Evolutionary conservation across 1,139 yeast genomes (phyloP), one percentile per base, ranked within the genome.

Genomic region (Nakaseomyces glabratus): DNA sequence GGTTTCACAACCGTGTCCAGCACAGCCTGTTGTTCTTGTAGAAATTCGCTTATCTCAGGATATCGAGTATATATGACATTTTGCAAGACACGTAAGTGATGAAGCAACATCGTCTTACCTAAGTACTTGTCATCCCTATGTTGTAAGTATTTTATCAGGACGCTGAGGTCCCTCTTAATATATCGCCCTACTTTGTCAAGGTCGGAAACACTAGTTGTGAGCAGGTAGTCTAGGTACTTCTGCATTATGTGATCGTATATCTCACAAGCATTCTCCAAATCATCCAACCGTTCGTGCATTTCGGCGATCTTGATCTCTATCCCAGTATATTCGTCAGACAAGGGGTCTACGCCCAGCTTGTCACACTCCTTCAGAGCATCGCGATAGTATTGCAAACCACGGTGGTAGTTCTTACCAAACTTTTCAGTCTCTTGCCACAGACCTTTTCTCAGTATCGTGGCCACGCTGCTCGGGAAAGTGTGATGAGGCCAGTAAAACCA

Each of bases 301-400:
- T 86, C 95, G 3, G 81, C 94, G 29, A 82, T 65, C 51, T 86
- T 84, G 49, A 88, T 65, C 49, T 85, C 93, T 39, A 86, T 72
- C 0, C 96, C 96, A 0, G 96, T 86, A 49, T 76, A 80, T 47
- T 77, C 82, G 45, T 80, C 82, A 33, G 73, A 64, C 18, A 82
- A 51, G n/a, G 67, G 68, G 42, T 73, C 71, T 61, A 84, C 55
- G 16, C 71, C 65, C 29, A 66, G 49, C 11, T 53, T 48, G 35
- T 65, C 65, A 16, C 75, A 71, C 38, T 59, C 63, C 28, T 63
- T 58, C 24, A 69, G 47, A 0, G 75, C 76, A 43, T 69, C 78
- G 20, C 76, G 65, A 53, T 85, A 86, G 51, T 70, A 68, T 41
- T 73, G 68, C 40, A 85, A 61, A 1, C 95, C 95, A 41, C 73